Evolutionary conservation across 2,329 filamentous ascomycete genomes (phyloP).

Genomic region (Pseudocercospora macadamiae): DNA sequence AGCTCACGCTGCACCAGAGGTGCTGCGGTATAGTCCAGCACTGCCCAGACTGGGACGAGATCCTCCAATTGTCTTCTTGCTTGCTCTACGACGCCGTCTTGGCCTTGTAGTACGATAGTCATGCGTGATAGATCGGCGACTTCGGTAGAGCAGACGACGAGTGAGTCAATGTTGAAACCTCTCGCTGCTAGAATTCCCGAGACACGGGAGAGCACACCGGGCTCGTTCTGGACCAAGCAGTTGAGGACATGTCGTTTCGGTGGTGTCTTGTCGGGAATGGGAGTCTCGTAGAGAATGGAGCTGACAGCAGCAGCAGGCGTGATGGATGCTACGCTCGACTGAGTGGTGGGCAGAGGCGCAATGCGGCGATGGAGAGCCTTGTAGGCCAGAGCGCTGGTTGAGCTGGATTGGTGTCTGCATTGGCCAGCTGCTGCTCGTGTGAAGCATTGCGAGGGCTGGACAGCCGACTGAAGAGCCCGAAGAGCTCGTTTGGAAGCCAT

Average conservation of each 20-base stretch:
- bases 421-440: constrained; percentile 21
- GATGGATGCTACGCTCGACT: constrained; percentile 61
- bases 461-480: constrained; percentile 27
- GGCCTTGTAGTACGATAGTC: constrained; percentile 96
- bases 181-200: constrained; percentile 94
- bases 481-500: constrained; percentile 42
- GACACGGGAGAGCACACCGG: constrained; percentile 92
- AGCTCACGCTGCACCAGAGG: constrained; percentile 95
- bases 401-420: constrained; percentile 57
- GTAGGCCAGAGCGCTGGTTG: constrained; percentile 85
- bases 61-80: constrained; percentile 94
- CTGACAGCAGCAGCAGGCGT: constrained; percentile 90
- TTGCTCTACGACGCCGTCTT: constrained; percentile 97
- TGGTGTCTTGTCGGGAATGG: constrained; percentile 77
- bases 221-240: constrained; percentile 98
- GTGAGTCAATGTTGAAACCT: constrained; percentile 98
- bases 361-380: constrained; percentile 93
- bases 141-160: constrained; percentile 97
- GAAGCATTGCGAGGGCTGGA: constrained; percentile 21
- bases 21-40: constrained; percentile 90
- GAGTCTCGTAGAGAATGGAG: constrained; percentile 98
- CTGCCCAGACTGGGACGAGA: constrained; percentile 96
- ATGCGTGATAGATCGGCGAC: constrained; percentile 96
- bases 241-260: constrained; percentile 96
- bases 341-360: constrained; percentile 71